Evolutionary conservation across 2,329 filamentous ascomycete species (phyloP), one percentile per base, ranked within the genome.

Genomic region (Albophoma yamanashiensis): DNA sequence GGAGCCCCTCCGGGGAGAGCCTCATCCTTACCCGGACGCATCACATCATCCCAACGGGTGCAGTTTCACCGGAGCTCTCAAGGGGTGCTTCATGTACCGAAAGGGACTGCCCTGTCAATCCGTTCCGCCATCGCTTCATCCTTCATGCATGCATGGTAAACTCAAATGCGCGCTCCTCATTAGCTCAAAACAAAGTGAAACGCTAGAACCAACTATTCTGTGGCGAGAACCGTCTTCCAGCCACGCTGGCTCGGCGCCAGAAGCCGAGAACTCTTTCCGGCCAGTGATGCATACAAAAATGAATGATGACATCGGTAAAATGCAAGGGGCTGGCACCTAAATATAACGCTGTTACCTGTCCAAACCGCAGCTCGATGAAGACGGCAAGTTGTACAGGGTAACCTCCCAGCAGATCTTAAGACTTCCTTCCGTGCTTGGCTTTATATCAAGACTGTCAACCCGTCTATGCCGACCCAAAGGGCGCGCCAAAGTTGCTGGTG

Each of bases 401-500:
- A n/a, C 9, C 2, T 2, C 14, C n/a, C n/a, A 31, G 17, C n/a
- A 47, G 5, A 27, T 14, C 5, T 17, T 15, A 27, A 27, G 15
- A 12, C 25, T 27, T 22, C 7, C 25, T 27, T 22, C 7, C 25
- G 11, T 20, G 7, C 27, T 20, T 14, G 47, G 45, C 45, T 8
- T 27, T 2, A 27, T 4, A 27, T 25, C 47, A 17, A 1, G 6
- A n/a, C 8, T 20, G 25, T 12, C 45, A 14, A 58, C 67, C 20
- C 55, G 52, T 59, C 64, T 70, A 72, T 56, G 69, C 64, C 39
- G 63, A 63, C 40, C 78, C 78, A 63, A 79, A 77, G 1, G 78
- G 78, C 25, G 76, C 74, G 15, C 78, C 78, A 67, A 80, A 80
- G 64, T 80, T 81, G 62, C 70, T 75, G 22, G 74, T 78, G 34